Conservation (phyloP, 208 protist genomes). For the Leishmania mexicana region DNA sequence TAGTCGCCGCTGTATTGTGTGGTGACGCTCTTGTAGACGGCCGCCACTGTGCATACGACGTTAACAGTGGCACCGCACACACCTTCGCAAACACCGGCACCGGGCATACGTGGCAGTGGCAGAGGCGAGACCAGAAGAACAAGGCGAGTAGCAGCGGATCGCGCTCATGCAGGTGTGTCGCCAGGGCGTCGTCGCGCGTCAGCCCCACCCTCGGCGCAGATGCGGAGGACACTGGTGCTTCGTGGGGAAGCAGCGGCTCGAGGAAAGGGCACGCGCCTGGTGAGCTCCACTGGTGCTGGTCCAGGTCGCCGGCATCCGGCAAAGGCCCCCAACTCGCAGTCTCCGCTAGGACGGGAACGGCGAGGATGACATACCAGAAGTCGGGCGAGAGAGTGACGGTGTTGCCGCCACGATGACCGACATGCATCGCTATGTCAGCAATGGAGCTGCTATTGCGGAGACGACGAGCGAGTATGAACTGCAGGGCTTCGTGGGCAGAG, state of each 20-base stretch:
- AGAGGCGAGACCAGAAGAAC: conserved; percentile 24
- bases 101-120: conserved; percentile 17
- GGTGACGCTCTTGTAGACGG: background rate
- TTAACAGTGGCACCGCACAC: conserved; percentile 23
- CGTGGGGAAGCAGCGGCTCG: background rate
- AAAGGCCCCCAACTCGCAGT: background rate
- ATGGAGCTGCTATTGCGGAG: too few species aligned
- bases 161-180: background rate
- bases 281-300: background rate
- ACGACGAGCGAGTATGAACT: background rate
- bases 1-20: background rate
- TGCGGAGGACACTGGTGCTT: background rate
- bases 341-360: background rate
- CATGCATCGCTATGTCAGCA: background rate
- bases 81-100: conserved; percentile 14
- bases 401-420: background rate
- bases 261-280: conserved; percentile 11
- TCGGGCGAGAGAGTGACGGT: background rate
- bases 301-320: background rate
- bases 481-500: background rate
- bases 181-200: conserved; percentile 11
- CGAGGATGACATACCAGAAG: conserved; percentile 5
- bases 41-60: background rate
- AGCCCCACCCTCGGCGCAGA: background rate
- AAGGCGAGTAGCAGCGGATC: conserved; percentile 18